A percentile compares a stretch with the other conserved stretches of the same genome.
phyloP scores from a whole-genome alignment of 257 asterid species.

The Anisodus acutangulus region DNA sequence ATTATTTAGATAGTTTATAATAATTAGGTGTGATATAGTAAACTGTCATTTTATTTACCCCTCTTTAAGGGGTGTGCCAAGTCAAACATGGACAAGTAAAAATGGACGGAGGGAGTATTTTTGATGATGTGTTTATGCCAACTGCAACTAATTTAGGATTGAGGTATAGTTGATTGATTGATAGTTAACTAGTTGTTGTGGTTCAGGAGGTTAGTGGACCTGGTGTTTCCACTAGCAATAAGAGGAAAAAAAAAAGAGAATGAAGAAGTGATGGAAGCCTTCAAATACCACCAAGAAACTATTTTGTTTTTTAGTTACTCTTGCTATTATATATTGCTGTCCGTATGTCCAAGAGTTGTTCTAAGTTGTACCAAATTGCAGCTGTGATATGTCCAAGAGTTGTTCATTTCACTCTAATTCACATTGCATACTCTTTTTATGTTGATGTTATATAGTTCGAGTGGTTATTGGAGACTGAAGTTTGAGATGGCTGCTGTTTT shows the following conservation, averaged over 20 bases:
- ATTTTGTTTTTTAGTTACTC: not conserved
- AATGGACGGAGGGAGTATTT: not conserved
- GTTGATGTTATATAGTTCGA: not conserved
- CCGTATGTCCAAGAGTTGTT: not conserved
- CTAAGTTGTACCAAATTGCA: not conserved
- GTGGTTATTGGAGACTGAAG: slow-evolving; percentile 28
- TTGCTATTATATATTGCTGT: not conserved
- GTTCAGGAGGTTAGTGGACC: not conserved
- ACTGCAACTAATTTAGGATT: not conserved
- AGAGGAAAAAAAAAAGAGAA: not conserved
- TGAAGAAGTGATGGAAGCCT: not conserved
- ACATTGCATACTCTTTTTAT: not conserved
- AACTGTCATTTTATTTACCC: no score
- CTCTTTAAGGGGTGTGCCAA: no score
- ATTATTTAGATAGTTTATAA: no score
- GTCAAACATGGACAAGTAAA: no score
- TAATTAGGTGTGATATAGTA: no score
- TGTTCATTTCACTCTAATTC: not conserved
- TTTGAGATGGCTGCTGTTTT: slow-evolving; percentile 69
- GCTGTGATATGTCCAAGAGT: not conserved
- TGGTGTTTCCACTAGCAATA: not conserved
- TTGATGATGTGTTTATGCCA: not conserved
- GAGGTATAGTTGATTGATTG: not conserved
- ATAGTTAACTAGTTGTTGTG: not conserved
- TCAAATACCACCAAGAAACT: not conserved